Conservation (phyloP, 2,329 filamentous ascomycete species). For the Ascochyta fabae region DNA sequence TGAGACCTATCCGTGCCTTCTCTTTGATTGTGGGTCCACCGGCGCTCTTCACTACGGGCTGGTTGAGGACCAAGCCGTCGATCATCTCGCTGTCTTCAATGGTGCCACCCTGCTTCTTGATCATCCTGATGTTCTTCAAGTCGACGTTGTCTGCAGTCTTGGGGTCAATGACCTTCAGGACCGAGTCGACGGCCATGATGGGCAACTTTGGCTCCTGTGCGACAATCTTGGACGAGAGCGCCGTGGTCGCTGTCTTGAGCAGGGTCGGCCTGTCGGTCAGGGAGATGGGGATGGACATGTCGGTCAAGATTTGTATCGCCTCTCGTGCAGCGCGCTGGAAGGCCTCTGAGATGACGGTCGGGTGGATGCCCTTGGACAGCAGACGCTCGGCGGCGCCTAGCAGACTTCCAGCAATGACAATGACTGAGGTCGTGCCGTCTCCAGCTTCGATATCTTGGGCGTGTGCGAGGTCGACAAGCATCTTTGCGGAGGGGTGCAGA, state of each 20-base stretch:
- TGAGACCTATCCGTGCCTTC: conserved; percentile 95
- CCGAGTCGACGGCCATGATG: conserved; percentile 97
- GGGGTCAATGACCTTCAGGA: conserved; percentile 92
- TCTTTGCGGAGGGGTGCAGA: conserved; percentile 99
- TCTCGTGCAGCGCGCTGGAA: conserved; percentile 94
- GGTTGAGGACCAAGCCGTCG: conserved; percentile 90
- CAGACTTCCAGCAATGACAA: conserved; percentile 95
- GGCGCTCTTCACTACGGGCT: conserved; percentile 91
- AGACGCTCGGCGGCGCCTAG: conserved; percentile 92
- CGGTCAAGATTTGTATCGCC: conserved; percentile 86
- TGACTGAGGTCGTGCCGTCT: conserved; percentile 97
- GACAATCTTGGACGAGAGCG: conserved; percentile 97
- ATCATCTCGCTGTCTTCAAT: conserved; percentile 99
- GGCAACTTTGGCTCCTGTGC: conserved; percentile 95
- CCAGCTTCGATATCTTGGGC: conserved; percentile 98
- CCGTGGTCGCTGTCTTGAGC: conserved; percentile 95
- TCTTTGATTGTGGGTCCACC: conserved; percentile 92
- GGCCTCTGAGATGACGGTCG: conserved; percentile 94
- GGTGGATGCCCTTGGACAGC: conserved; percentile 89
- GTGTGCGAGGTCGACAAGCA: conserved; percentile 96
- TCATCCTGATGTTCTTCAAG: conserved; percentile 91
- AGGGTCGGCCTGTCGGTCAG: conserved; percentile 87
- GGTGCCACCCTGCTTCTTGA: conserved; percentile 97
- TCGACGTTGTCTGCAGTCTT: conserved; percentile 97
- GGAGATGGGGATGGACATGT: conserved; percentile 93